These are phyloP conservation scores for Trichoderma arundinaceum DNA, from an alignment of 2,329 filamentous ascomycete genomes.

Conservation along the genomic window DNA sequence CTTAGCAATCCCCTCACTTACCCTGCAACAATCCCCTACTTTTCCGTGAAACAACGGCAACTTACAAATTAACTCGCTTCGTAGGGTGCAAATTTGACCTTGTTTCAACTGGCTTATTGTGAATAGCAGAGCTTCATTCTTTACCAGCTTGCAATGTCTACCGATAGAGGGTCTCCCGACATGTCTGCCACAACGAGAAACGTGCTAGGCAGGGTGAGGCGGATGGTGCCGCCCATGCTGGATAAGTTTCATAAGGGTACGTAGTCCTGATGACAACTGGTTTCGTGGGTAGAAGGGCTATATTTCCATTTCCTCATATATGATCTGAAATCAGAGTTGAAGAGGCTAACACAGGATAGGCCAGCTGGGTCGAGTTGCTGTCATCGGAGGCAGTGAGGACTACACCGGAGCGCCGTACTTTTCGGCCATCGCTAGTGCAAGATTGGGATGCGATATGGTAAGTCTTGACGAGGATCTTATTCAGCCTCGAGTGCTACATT, in stretches of 20 bases:
- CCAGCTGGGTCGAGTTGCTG: conserved; percentile 87
- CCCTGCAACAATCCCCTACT: neutral
- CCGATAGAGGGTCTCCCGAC: conserved; percentile 41
- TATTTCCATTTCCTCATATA: too few relatives aligned
- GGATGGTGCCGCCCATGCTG: conserved; percentile 92
- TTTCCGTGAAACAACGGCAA: neutral
- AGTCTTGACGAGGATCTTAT: conserved; percentile 31
- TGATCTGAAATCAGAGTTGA: neutral
- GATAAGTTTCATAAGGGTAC: conserved; percentile 94
- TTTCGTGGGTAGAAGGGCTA: too few relatives aligned
- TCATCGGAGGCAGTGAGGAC: conserved; percentile 93
- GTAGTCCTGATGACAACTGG: conserved; percentile 28
- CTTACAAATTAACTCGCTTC: neutral
- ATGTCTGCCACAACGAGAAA: conserved; percentile 76
- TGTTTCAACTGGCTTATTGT: neutral
- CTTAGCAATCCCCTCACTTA: conserved; percentile 2
- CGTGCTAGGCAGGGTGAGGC: conserved; percentile 79
- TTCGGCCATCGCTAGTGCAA: conserved; percentile 93
- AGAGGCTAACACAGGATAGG: conserved; percentile 58
- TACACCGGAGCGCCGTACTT: conserved; percentile 98
- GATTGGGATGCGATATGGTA: conserved; percentile 90
- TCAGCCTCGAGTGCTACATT: neutral
- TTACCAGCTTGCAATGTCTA: conserved; percentile 36
- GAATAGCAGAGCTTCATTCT: neutral
- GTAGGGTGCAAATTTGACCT: neutral